Evolutionary conservation across 352 stramenopile genomes (phyloP), one percentile per base, ranked within the genome.

Genomic region (Pythium sukuiense): DNA sequence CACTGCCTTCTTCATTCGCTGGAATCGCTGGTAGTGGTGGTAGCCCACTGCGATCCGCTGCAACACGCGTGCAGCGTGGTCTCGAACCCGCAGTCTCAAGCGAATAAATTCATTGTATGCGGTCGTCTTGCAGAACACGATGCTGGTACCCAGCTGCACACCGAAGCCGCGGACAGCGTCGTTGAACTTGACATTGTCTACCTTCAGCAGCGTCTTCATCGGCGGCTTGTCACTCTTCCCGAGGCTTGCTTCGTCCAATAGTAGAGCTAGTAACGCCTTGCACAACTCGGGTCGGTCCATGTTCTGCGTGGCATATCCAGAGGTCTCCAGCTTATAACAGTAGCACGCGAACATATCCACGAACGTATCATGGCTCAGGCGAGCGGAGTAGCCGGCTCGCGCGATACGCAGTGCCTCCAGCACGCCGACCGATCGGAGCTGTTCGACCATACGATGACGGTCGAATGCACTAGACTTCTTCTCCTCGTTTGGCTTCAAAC

Each of bases 401-500:
- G 90, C 93, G 39, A 99, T 98, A 9, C 93, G 85, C 12, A 99
- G 89, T 9, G 96, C 96, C 67, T 99, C 97, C 8, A 99, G 73
- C 6, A 99, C 92, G 52, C 97, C 97, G 50, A 97, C 96, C 29
- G 96, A 99, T 18, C 93, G 87, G 39, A 99, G 90, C 77, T 99
- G 98, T 59, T 99, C 92, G 5, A 99, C 90, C 82, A 99, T 96
- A 37, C 96, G 90, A 54, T 82, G 72, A 32, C 81, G 83, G 67
- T 93, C 74, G 30, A 95, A 91, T 20, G 80, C 67, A 12, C 73
- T 72, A 3, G 86, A 56, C 33, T 78, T 81, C 69, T 93, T 92
- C 2, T 89, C 59, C 74, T 99, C 96, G 69, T 99, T 99, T 43
- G 98, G 96, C 77, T 99, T 99, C 3, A 99, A 78, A 70, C 98